These are phyloP conservation scores for Beauveria caledonica DNA, from an alignment of 2,329 filamentous ascomycete species.

Conservation along the genomic window DNA sequence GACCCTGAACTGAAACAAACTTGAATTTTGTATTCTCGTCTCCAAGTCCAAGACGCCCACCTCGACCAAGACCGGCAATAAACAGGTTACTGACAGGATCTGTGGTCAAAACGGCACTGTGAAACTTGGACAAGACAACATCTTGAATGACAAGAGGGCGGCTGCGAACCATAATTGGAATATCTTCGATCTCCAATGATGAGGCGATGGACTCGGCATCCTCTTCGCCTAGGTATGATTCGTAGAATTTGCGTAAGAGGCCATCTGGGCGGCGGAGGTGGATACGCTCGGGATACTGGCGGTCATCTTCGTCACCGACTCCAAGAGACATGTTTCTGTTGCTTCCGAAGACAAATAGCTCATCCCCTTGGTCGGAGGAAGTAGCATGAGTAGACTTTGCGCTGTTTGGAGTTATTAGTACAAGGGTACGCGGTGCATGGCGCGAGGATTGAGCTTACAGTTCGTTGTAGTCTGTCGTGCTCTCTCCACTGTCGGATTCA, in stretches of 20 bases:
- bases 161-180: slow-evolving; percentile 66
- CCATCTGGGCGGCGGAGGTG: slow-evolving; percentile 67
- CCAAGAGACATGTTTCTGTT: slow-evolving; percentile 93
- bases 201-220: slow-evolving; percentile 24
- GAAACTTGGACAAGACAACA: slow-evolving; percentile 81
- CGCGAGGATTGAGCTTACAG: slow-evolving; percentile 20
- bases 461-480: slow-evolving; percentile 21
- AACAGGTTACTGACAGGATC: slow-evolving; percentile 89
- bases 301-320: slow-evolving; percentile 90
- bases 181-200: slow-evolving; percentile 35
- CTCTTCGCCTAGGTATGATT: slow-evolving; percentile 51
- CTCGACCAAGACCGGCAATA: slow-evolving; percentile 83
- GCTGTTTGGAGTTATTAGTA: background rate
- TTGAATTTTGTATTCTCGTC: slow-evolving; percentile 85
- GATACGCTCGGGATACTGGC: slow-evolving; percentile 85
- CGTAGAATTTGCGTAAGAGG: slow-evolving; percentile 64
- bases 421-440: background rate
- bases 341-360: slow-evolving; percentile 89
- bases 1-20: slow-evolving; percentile 73
- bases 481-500: slow-evolving; percentile 48
- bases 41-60: slow-evolving; percentile 80
- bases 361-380: slow-evolving; percentile 51
- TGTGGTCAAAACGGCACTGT: slow-evolving; percentile 78
- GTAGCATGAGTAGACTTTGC: background rate
- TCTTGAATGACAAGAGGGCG: slow-evolving; percentile 70